Percentiles rank a stretch among this genome's conserved stretches.
Evolutionary conservation across 352 stramenopile species (phyloP).

Genomic region (Aphanomyces astaci): DNA sequence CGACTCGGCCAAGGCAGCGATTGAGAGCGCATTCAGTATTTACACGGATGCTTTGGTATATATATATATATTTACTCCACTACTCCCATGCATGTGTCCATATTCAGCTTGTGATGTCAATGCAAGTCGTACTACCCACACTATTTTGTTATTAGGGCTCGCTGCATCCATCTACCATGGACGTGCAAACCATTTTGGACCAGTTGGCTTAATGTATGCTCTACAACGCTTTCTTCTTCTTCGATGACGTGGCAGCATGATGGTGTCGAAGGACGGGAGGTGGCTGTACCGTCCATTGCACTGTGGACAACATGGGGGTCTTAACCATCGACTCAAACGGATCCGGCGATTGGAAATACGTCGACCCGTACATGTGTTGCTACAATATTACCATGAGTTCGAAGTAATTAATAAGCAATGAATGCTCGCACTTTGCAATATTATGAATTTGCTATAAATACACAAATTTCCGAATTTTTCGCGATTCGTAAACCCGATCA

Average conservation of each 20-base stretch:
- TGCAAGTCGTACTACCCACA: background rate
- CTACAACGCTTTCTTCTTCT: background rate
- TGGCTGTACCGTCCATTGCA: conserved; percentile 26
- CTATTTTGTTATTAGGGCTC: too few relatives aligned
- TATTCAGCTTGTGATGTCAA: too few relatives aligned
- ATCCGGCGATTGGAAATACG: conserved; percentile 57
- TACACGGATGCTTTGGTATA: conserved; percentile 50
- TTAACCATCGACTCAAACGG: conserved; percentile 57
- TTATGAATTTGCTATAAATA: too few relatives aligned
- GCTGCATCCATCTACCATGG: conserved; percentile 49
- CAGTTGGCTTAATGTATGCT: conserved; percentile 43
- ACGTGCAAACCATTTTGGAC: conserved; percentile 46
- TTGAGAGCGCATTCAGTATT: conserved; percentile 45
- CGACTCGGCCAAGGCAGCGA: conserved; percentile 39
- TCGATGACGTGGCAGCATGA: background rate
- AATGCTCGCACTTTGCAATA: too few relatives aligned
- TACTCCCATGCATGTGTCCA: too few relatives aligned
- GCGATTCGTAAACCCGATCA: too few relatives aligned
- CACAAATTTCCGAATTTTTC: too few relatives aligned
- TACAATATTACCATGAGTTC: too few relatives aligned
- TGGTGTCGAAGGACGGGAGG: background rate
- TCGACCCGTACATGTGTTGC: conserved; percentile 47
- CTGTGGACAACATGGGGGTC: conserved; percentile 50
- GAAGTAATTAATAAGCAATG: too few relatives aligned
- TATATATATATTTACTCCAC: too few relatives aligned